These are phyloP conservation scores for Tilletia indica DNA, from an alignment of 1,284 basidiomycete genomes.

Conservation along the genomic window DNA sequence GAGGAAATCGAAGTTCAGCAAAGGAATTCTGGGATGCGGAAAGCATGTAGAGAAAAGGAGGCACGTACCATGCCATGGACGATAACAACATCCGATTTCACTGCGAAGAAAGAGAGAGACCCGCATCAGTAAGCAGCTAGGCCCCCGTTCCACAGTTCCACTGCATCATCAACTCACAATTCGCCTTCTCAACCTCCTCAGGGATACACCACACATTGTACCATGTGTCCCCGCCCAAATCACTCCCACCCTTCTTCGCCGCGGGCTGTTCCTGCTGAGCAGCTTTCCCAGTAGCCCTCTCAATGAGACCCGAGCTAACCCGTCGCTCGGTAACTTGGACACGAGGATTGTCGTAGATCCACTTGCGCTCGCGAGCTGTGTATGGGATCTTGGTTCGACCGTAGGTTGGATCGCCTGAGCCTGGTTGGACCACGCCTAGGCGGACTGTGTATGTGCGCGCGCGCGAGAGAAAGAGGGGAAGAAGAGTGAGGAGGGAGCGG, in stretches of 20 bases:
- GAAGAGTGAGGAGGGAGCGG: too few species aligned
- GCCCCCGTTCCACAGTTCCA: too few species aligned
- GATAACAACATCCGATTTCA: slow-evolving; percentile 45
- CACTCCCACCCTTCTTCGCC: background rate
- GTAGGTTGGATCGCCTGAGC: slow-evolving; percentile 48
- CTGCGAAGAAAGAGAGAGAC: background rate
- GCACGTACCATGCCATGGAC: slow-evolving; percentile 43
- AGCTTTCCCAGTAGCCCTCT: background rate
- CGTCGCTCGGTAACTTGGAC: slow-evolving; percentile 31
- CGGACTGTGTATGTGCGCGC: slow-evolving; percentile 9
- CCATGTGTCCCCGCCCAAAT: background rate
- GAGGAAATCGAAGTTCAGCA: background rate
- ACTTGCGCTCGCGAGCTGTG: slow-evolving; percentile 33
- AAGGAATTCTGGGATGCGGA: background rate
- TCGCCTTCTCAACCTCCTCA: slow-evolving; percentile 28
- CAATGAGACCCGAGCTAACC: background rate
- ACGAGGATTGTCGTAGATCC: slow-evolving; percentile 50
- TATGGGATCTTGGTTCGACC: slow-evolving; percentile 43
- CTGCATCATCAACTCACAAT: slow-evolving; percentile 16
- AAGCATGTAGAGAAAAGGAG: background rate
- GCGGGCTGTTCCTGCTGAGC: background rate
- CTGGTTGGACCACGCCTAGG: slow-evolving; percentile 21
- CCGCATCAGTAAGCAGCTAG: background rate
- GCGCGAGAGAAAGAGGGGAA: background rate
- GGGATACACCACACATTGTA: slow-evolving; percentile 50